These are phyloP conservation scores for Abrus pulchellus DNA, from an alignment of 306 rosid species.

Conservation along the genomic window DNA sequence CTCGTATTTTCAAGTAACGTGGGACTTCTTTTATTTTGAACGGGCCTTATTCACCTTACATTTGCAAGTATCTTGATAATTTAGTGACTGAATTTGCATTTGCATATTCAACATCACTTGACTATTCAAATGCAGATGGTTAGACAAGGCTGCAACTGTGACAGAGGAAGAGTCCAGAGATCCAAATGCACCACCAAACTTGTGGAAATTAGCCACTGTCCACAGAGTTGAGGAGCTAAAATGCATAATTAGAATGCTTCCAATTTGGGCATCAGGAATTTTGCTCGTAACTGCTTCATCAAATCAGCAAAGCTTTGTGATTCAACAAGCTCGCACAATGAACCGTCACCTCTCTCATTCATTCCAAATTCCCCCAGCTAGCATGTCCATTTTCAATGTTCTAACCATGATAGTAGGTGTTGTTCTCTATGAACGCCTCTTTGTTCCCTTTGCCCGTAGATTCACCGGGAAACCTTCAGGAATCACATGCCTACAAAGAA, in stretches of 20 bases:
- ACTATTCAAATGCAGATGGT: slow-evolving; percentile 55
- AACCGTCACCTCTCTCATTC: slow-evolving; percentile 60
- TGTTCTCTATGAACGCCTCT: slow-evolving; percentile 67
- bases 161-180: slow-evolving; percentile 45
- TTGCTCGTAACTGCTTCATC: slow-evolving; percentile 63
- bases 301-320: slow-evolving; percentile 61
- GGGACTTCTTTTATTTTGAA: too few relatives aligned
- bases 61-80: background rate
- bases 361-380: slow-evolving; percentile 73
- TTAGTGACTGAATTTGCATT: background rate
- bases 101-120: background rate
- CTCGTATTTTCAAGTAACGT: too few relatives aligned
- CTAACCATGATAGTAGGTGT: slow-evolving; percentile 68
- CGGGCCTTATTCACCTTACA: too few relatives aligned
- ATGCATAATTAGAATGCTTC: slow-evolving; percentile 74
- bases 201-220: slow-evolving; percentile 76
- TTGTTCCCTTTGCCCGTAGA: slow-evolving; percentile 65
- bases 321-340: slow-evolving; percentile 81
- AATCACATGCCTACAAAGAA: slow-evolving; percentile 52
- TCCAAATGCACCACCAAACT: slow-evolving; percentile 53
- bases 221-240: slow-evolving; percentile 84
- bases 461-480: slow-evolving; percentile 69
- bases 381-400: slow-evolving; percentile 62
- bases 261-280: slow-evolving; percentile 79
- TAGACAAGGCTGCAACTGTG: slow-evolving; percentile 75